These are phyloP conservation scores for Fusarium buharicum DNA, from an alignment of 2,329 filamentous ascomycete species.

Conservation along the genomic window DNA sequence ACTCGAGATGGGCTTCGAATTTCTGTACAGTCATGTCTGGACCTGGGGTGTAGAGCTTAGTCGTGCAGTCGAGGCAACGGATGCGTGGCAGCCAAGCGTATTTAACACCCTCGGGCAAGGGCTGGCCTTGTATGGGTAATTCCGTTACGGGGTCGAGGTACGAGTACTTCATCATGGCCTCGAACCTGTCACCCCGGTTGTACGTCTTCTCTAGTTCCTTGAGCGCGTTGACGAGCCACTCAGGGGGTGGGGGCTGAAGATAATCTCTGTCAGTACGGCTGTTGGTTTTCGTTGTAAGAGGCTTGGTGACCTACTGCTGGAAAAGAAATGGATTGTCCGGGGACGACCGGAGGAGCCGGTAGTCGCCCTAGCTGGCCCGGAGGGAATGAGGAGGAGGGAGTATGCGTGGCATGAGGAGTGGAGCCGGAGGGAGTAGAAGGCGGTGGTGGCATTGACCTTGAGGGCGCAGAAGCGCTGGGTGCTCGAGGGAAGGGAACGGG, in stretches of 20 bases:
- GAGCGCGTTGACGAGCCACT: conserved; percentile 84
- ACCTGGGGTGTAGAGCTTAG: conserved; percentile 92
- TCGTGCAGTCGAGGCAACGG: conserved; percentile 89
- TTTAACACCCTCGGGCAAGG: conserved; percentile 71
- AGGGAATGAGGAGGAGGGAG: conserved; percentile 54
- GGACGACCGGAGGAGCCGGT: conserved; percentile 71
- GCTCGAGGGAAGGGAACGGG: conserved; percentile 48
- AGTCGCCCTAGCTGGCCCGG: conserved; percentile 72
- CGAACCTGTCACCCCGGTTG: conserved; percentile 80
- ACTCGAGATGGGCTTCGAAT: conserved; percentile 92
- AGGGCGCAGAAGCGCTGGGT: conserved; percentile 46
- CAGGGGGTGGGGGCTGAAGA: conserved; percentile 80
- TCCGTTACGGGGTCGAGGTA: conserved; percentile 79
- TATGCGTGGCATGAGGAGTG: conserved; percentile 52
- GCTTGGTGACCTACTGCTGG: conserved; percentile 66
- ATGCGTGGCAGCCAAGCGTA: conserved; percentile 91
- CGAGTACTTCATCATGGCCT: conserved; percentile 90
- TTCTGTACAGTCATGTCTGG: conserved; percentile 86
- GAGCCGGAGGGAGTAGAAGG: conserved; percentile 53
- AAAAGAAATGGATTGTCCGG: conserved; percentile 63
- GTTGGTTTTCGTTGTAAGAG: conserved; percentile 8
- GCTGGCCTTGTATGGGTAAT: conserved; percentile 67
- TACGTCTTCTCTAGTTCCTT: conserved; percentile 75
- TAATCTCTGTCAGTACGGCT: conserved; percentile 31
- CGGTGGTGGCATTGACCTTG: conserved; percentile 51